Base-by-base conservation (phyloP, 2,329 filamentous ascomycete genomes). In the Trichothecium roseum region DNA sequence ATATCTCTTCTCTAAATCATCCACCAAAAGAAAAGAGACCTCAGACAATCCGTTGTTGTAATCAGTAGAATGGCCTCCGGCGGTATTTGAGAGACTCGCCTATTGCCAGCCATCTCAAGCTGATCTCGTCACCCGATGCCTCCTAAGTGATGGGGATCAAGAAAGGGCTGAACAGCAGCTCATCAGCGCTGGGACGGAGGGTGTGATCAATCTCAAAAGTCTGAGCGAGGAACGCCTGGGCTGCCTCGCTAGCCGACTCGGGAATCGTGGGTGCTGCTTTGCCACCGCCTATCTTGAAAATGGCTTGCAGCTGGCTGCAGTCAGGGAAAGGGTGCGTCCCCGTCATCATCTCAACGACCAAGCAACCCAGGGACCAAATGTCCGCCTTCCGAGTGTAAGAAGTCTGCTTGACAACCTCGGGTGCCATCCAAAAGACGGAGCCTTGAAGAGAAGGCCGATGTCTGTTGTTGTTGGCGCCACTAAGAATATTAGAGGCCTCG, bases 401-500 rank as follows among this genome's bases (percentile, higher is more conserved):
- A 3, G 89, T 96, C 62, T 96, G 91, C 52, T 91, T 91, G 42
- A 98, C 91, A 15, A 98, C 91, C 64, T 98, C 91, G 8, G 91
- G 91, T 1, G 91, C 91, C 91, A 98, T 98, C 91, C 91, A 98
- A 64, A 95, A 98, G 35, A 98, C 91, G 18, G 87, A 95, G 12
- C 91, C 91, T 58, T 98, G 91, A 4, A 98, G 74, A 2, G 89
- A 96, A 3, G 78, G 77, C 5, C 78, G 68, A 50, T 82, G 69
- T 55, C 77, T 79, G 58, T 72, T 78, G 59, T 78, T 79, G 51
- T 70, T 74, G 52, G 67, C 80, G 48, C 69, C 80, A 52, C 58
- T 78, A 32, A 94, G 75, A 30, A 95, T 75, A 40, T 88, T 91
- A 38, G 85, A 81, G 12, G 87, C 87, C 60, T 96, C 89, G 28